Evolutionary conservation across 1,139 yeast species (phyloP), one percentile per base, ranked within the genome.

Genomic region (Diutina pseudorugosa): DNA sequence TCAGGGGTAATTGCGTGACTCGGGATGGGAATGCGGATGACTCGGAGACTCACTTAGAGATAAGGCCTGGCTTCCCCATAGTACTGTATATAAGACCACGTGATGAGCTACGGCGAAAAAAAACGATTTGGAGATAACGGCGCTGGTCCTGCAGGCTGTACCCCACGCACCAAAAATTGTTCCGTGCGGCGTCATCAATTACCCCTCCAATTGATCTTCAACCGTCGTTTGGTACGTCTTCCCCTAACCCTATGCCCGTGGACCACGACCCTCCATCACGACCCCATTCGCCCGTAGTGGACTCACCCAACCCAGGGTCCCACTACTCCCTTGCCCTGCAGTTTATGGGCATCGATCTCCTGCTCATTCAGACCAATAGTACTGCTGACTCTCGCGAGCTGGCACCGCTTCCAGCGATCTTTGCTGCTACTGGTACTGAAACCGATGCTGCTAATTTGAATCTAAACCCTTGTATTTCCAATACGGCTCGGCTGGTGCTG

Each of bases 401-500:
- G 40, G 49, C 25, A 3, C 21, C 40, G 3, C 49, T 45, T 16
- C 49, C 49, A 9, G 40, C 21, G 18, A 45, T 45, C 41, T 45
- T 45, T 45, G 49, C 49, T 27, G 40, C 40, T 41, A 45, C 49
- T 11, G 49, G 40, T 12, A 45, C 16, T 14, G 49, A 45, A 16
- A 45, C 49, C 41, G 47, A 43, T 14, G 47, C 47, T 16, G 33
- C 30, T n/a, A 14, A 27, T 16, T 27, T 45, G n/a, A 45, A 45
- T 19, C 27, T 45, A 11, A 45, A 45, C 23, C 49, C 49, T 1
- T 16, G 49, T 18, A 45, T 45, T n/a, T 45, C 49, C n/a, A 14
- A 11, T n/a, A 11, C 21, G 23, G 16, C 21, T n/a, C 40, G 36
- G 8, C 41, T 27, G 40, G 14, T 45, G 14, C 14, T 44, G 30